Evolutionary conservation across 371 early-diverging fungal species (phyloP).

Genomic region (Mortierella sp.): DNA sequence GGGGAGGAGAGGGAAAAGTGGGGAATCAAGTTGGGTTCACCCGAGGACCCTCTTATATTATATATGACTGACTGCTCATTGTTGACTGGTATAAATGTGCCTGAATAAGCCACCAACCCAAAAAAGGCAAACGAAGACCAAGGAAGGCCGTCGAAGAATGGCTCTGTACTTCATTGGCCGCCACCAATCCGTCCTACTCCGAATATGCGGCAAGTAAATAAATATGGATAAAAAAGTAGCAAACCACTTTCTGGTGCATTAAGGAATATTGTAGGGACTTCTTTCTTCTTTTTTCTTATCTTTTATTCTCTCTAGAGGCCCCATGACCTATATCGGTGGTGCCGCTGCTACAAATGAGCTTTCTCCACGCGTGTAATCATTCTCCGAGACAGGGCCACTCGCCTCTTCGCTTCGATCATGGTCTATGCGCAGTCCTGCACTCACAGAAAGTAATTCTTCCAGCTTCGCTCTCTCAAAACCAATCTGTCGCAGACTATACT

Average conservation of each 20-base stretch:
- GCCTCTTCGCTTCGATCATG: slow-evolving; percentile 3
- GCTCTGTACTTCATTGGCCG: background rate
- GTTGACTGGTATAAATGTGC: slow-evolving; percentile 18
- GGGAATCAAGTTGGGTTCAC: slow-evolving; percentile 14
- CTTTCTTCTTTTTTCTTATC: background rate
- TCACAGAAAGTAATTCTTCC: slow-evolving; percentile 40
- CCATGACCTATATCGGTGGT: background rate
- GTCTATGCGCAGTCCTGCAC: slow-evolving; percentile 15
- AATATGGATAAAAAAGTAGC: background rate
- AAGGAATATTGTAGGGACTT: background rate
- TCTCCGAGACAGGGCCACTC: background rate
- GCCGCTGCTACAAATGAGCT: background rate
- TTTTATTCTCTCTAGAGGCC: background rate
- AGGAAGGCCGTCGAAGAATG: background rate
- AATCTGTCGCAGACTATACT: slow-evolving; percentile 51
- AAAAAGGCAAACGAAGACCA: slow-evolving; percentile 24
- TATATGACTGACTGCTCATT: slow-evolving; percentile 13
- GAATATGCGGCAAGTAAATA: background rate
- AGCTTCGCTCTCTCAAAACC: slow-evolving; percentile 52
- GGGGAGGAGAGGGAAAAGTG: slow-evolving; percentile 17
- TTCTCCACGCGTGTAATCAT: background rate
- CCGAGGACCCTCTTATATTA: slow-evolving; percentile 6
- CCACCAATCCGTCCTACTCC: slow-evolving; percentile 7
- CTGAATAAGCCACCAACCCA: slow-evolving; percentile 17
- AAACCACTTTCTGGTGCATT: background rate